A percentile compares a stretch with the other conserved stretches of the same genome.
phyloP scores from a whole-genome alignment of 305 asterid genomes.

The Fraxinus albicans region DNA sequence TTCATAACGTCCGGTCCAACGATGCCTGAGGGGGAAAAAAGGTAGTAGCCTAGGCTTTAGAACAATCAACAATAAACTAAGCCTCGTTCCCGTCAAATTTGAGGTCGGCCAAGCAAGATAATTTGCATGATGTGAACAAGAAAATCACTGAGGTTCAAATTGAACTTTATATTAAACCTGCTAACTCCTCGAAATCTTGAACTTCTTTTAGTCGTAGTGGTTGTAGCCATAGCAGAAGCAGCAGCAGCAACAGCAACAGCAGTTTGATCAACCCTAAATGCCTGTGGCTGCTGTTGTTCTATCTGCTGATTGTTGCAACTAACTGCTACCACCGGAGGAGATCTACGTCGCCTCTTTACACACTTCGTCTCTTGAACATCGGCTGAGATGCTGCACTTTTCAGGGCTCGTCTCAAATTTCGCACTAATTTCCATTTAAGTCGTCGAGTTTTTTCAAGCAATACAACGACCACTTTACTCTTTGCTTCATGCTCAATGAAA shows the following conservation, averaged over 20 bases:
- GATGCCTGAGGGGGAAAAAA: conserved; percentile 34
- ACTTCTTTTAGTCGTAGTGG: conserved; percentile 50
- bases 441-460: not conserved
- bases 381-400: conserved; percentile 23
- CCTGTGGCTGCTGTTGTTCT: conserved; percentile 22
- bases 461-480: not conserved
- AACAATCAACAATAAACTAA: not conserved
- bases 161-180: conserved; percentile 27
- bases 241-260: conserved; percentile 9
- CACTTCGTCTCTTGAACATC: conserved; percentile 32
- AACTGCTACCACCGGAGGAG: conserved; percentile 27
- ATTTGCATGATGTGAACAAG: not conserved
- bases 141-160: not conserved
- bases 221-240: conserved; percentile 26
- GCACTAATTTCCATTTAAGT: conserved; percentile 27
- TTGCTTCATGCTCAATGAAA: conserved; percentile 6
- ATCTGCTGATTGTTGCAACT: not conserved
- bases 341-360: conserved; percentile 53
- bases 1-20: conserved; percentile 74
- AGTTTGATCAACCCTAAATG: conserved; percentile 23
- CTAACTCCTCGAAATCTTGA: conserved; percentile 76
- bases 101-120: not conserved
- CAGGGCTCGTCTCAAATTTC: conserved; percentile 26
- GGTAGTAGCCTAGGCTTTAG: not conserved
- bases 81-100: not conserved